Percentiles rank a stretch among this genome's conserved stretches.
phyloP scores from a whole-genome alignment of 768 basidiomycete species.

The Termitomyces sp. region DNA sequence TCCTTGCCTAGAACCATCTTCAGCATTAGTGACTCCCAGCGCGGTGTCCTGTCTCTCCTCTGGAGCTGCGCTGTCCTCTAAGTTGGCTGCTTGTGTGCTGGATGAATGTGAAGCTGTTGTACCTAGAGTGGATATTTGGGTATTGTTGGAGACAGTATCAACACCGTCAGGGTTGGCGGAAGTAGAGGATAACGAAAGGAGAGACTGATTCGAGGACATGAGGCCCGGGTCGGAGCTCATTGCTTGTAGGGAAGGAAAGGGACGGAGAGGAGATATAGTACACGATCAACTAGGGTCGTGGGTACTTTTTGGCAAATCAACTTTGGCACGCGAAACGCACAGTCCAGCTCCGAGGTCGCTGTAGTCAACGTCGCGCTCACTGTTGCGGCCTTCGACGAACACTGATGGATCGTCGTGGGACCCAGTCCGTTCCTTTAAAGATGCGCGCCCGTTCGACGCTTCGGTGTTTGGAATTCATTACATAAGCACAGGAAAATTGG shows the following conservation, averaged over 20 bases:
- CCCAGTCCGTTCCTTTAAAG: not conserved
- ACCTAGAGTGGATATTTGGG: conserved; percentile 13
- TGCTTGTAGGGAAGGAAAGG: conserved; percentile 26
- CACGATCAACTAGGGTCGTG: conserved; percentile 30
- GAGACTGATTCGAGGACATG: conserved; percentile 21
- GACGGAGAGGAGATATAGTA: conserved; percentile 18
- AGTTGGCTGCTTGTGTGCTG: conserved; percentile 8
- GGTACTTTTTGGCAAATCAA: conserved; percentile 29
- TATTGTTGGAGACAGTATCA: conserved; percentile 16
- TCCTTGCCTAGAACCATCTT: not conserved
- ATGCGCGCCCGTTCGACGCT: not conserved
- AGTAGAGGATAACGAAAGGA: conserved; percentile 23
- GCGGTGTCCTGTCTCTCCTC: not conserved
- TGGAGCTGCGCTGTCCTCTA: conserved; percentile 2
- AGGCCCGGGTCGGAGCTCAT: conserved; percentile 39
- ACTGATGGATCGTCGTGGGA: not conserved
- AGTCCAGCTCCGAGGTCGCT: not conserved
- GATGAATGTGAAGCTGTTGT: conserved; percentile 8
- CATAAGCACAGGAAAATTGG: conserved; percentile 13
- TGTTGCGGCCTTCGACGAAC: not conserved
- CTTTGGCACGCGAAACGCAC: conserved; percentile 9
- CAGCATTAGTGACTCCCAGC: not conserved
- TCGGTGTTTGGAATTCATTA: conserved; percentile 9
- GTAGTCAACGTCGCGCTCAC: conserved; percentile 3
- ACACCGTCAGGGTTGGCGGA: conserved; percentile 24